These are phyloP conservation scores for Vanderwaltozyma verrucispora DNA, from an alignment of 805 yeast genomes.

Conservation along the genomic window DNA sequence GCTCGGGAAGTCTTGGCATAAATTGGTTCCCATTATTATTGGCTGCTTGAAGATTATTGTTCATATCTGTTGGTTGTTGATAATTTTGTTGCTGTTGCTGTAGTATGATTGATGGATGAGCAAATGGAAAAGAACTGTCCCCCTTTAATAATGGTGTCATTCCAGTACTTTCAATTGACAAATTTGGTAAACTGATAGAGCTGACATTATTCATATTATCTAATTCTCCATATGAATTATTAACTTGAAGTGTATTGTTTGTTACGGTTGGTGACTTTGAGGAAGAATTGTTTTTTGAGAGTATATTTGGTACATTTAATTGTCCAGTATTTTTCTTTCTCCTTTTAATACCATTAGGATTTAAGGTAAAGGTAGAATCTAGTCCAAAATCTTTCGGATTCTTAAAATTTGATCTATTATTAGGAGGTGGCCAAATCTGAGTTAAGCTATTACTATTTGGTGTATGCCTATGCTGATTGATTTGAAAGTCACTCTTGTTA, in stretches of 20 bases:
- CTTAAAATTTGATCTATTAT: background rate
- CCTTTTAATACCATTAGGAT: slow-evolving; percentile 27
- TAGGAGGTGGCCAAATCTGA: background rate
- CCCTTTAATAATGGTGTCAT: slow-evolving; percentile 7
- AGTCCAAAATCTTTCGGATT: background rate
- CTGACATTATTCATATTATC: slow-evolving; percentile 1
- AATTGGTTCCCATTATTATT: too few species aligned
- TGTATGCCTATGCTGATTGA: background rate
- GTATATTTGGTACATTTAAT: background rate
- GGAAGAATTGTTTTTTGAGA: background rate
- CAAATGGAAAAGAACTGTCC: background rate
- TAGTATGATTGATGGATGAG: background rate
- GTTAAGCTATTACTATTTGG: too few species aligned
- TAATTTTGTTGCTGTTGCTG: background rate
- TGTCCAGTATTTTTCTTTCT: slow-evolving; percentile 8
- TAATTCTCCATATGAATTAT: background rate
- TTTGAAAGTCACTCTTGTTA: background rate
- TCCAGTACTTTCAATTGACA: slow-evolving; percentile 13
- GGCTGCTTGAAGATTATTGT: background rate
- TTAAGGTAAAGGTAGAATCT: slow-evolving; percentile 16
- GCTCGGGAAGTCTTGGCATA: too few species aligned
- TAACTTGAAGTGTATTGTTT: background rate
- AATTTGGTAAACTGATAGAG: slow-evolving; percentile 14
- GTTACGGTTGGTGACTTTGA: background rate
- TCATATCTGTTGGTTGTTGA: too few species aligned